These are phyloP conservation scores for Tinospora cordifolia DNA, from an alignment of 164 flowering plant species.

Conservation along the genomic window DNA sequence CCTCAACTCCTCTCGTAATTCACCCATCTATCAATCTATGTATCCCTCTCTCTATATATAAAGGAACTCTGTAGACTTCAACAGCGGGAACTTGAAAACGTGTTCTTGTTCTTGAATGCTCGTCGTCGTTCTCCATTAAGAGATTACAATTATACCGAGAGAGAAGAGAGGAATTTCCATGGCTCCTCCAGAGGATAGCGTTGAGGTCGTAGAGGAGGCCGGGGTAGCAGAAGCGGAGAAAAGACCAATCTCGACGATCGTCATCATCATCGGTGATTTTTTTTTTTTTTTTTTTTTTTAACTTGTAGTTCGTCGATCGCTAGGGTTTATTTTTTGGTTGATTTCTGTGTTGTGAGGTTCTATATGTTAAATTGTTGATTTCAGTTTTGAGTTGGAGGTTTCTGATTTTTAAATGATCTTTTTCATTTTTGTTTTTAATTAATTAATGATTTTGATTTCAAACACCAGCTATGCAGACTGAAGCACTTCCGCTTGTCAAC, in stretches of 20 bases:
- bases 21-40: too few relatives aligned
- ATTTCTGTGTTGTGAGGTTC: neutral
- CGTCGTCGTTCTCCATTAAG: neutral
- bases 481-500: conserved; percentile 79
- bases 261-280: conserved; percentile 60
- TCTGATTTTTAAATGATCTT: neutral
- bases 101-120: neutral
- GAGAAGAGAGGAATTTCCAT: conserved; percentile 19
- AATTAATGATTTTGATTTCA: conserved; percentile 12
- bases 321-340: neutral
- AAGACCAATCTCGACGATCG: conserved; percentile 52
- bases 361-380: neutral
- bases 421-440: too few relatives aligned
- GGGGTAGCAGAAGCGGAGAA: conserved; percentile 24
- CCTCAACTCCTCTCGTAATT: too few relatives aligned
- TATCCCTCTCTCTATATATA: neutral
- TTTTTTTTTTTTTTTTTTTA: neutral
- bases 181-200: conserved; percentile 44
- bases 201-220: conserved; percentile 31
- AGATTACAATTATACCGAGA: neutral
- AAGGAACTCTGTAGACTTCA: neutral
- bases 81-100: neutral
- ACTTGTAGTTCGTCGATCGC: neutral
- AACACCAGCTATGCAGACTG: conserved; percentile 87
- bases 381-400: neutral